These are phyloP conservation scores for Choiromyces venosus DNA, from an alignment of 495 filamentous ascomycete species.

Conservation along the genomic window DNA sequence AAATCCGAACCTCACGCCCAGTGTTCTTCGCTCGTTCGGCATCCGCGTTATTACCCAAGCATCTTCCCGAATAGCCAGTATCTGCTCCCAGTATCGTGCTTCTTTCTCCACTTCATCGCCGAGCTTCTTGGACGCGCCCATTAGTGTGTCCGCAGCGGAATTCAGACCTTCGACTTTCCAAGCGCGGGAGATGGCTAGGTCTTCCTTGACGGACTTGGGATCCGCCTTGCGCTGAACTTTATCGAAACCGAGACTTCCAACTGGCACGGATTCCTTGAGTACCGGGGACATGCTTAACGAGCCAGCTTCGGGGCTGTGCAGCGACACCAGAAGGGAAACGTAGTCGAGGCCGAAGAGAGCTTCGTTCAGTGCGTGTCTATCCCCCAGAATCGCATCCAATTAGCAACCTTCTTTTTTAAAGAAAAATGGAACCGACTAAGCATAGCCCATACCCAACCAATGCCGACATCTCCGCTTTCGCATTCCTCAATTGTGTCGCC, in stretches of 20 bases:
- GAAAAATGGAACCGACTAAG: not conserved
- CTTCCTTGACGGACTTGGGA: slow-evolving; percentile 45
- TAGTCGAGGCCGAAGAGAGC: slow-evolving; percentile 69
- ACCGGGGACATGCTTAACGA: slow-evolving; percentile 61
- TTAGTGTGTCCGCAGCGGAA: slow-evolving; percentile 64
- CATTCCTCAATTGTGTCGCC: slow-evolving; percentile 24
- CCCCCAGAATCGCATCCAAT: slow-evolving; percentile 3
- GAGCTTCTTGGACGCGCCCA: slow-evolving; percentile 66
- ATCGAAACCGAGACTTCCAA: slow-evolving; percentile 71
- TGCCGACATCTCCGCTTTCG: slow-evolving; percentile 28
- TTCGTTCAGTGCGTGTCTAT: slow-evolving; percentile 60
- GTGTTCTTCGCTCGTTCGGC: slow-evolving; percentile 63
- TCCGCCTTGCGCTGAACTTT: slow-evolving; percentile 57
- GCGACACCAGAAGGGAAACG: slow-evolving; percentile 75
- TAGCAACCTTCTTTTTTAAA: slow-evolving; percentile 7
- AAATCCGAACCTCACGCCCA: slow-evolving; percentile 87
- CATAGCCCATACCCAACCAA: slow-evolving; percentile 21
- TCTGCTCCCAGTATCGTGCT: slow-evolving; percentile 79
- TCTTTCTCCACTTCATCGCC: slow-evolving; percentile 71
- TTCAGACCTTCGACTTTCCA: slow-evolving; percentile 74
- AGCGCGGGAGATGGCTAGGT: slow-evolving; percentile 59
- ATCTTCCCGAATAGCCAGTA: slow-evolving; percentile 69
- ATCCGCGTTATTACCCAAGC: slow-evolving; percentile 77
- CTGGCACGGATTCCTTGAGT: slow-evolving; percentile 62
- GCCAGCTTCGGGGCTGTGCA: slow-evolving; percentile 63